Percentiles rank a stretch among this genome's conserved stretches.
These are phyloP conservation scores for Stramenopiles sp. DNA, from an alignment of 352 stramenopile species.

Conservation along the genomic window DNA sequence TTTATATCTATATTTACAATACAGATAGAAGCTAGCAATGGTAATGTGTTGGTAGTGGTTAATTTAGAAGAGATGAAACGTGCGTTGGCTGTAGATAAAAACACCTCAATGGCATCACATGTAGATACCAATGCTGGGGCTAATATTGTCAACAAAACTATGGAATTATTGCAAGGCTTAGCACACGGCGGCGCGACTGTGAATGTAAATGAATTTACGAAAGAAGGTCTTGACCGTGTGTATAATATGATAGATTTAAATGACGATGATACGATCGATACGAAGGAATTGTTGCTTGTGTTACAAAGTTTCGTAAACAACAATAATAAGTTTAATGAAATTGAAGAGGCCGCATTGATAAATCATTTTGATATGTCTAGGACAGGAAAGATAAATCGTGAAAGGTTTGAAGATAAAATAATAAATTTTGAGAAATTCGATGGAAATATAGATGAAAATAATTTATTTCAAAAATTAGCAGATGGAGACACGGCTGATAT, in stretches of 20 bases:
- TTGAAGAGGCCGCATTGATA: neutral
- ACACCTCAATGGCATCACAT: neutral
- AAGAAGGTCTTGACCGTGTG: neutral
- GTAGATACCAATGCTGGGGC: neutral
- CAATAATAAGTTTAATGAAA: neutral
- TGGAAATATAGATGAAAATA: neutral
- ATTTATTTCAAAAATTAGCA: neutral
- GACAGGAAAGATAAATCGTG: neutral
- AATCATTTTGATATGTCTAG: neutral
- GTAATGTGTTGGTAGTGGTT: neutral
- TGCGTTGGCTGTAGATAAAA: neutral
- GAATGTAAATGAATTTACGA: neutral
- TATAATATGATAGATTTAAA: neutral
- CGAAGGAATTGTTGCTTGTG: neutral
- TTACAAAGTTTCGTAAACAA: neutral
- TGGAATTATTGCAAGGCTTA: neutral
- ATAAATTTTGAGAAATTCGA: neutral
- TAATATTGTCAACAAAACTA: neutral
- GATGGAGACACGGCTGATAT: neutral
- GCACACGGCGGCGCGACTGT: neutral
- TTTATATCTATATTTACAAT: neutral
- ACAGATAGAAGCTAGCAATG: too few species aligned
- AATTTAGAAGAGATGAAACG: neutral
- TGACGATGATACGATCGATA: neutral
- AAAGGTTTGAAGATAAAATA: neutral